Conservation (phyloP, 2,329 filamentous ascomycete species). For the Aureobasidium sp. region DNA sequence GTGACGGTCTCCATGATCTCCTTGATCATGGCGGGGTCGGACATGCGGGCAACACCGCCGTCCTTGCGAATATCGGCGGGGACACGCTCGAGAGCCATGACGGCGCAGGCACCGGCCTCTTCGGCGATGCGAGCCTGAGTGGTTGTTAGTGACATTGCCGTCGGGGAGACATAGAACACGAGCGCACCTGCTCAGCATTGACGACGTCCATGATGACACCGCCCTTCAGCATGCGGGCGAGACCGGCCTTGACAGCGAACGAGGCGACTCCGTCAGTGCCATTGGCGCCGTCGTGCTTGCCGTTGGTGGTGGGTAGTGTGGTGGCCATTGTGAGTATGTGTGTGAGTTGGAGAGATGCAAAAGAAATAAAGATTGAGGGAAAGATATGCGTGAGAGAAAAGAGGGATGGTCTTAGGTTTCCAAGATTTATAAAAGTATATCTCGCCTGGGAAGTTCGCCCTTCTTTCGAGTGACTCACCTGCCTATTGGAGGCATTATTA, state of each 20-base stretch:
- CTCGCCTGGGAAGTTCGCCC: background rate
- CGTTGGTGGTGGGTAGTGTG: slow-evolving; percentile 41
- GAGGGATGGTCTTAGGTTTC: background rate
- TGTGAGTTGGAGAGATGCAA: background rate
- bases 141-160: background rate
- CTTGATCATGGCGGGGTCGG: slow-evolving; percentile 86
- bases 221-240: slow-evolving; percentile 97
- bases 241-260: slow-evolving; percentile 87
- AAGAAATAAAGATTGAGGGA: background rate
- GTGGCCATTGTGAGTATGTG: slow-evolving; percentile 30
- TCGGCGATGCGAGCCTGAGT: slow-evolving; percentile 84
- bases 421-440: slow-evolving; percentile 8
- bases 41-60: slow-evolving; percentile 95
- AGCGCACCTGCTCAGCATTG: slow-evolving; percentile 65
- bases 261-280: slow-evolving; percentile 34
- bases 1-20: slow-evolving; percentile 92
- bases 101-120: slow-evolving; percentile 87
- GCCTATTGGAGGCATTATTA: slow-evolving; percentile 3
- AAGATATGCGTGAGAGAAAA: background rate
- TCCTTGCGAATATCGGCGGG: slow-evolving; percentile 90
- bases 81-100: slow-evolving; percentile 98
- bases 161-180: background rate
- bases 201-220: slow-evolving; percentile 99
- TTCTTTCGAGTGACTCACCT: slow-evolving; percentile 10
- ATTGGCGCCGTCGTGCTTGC: slow-evolving; percentile 24